Base-by-base conservation (phyloP, 305 asterid species). In the Fraxinus ornus region DNA sequence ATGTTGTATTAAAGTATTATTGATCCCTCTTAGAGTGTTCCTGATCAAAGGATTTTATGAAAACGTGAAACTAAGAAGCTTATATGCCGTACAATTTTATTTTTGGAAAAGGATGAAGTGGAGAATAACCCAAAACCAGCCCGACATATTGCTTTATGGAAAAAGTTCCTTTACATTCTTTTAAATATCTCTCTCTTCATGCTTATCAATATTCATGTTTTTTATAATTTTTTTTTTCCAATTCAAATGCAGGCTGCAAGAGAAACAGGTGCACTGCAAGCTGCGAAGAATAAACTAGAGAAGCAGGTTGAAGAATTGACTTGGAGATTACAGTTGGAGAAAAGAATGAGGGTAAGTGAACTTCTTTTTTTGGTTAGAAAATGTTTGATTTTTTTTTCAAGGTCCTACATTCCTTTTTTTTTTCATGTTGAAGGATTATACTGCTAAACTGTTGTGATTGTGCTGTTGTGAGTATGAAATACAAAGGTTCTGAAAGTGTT, bases 291-390 rank as follows among this genome's bases (percentile, higher is more conserved):
- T 88, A 97, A 97, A 85, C 87, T 97, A 81, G 99, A 97, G 96
- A 97, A 97, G 95, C 98, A 94, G 90, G 98, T 97, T 86, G 99
- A 97, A 87, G 99, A 97, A 83, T 83, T 97, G 87, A 94, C 97
- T 76, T 97, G 99, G 99, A 92, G 99, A 90, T 84, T 97, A 72
- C 98, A 97, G 88, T 95, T 97, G 79, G 99, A 97, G 94, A 94
- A 94, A 86, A 97, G 99, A 84, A 97, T 97, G 95, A 93, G 98
- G 83, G 99, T 97, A 85, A 83, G 94, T 84, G 55, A 78, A 64
- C 37, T 68, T 66, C 75, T 12, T 19, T 74, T 35, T 35, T 78
- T 47, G 57, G 57, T 70, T 30, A 10, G 33, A 39, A 26, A 71
- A 17, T 52, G 37, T 66, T 4, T 60, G 13, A 17, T 77, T 36